Evolutionary conservation across 495 filamentous ascomycete genomes (phyloP).

Genomic region (Chaetomium fimeti): DNA sequence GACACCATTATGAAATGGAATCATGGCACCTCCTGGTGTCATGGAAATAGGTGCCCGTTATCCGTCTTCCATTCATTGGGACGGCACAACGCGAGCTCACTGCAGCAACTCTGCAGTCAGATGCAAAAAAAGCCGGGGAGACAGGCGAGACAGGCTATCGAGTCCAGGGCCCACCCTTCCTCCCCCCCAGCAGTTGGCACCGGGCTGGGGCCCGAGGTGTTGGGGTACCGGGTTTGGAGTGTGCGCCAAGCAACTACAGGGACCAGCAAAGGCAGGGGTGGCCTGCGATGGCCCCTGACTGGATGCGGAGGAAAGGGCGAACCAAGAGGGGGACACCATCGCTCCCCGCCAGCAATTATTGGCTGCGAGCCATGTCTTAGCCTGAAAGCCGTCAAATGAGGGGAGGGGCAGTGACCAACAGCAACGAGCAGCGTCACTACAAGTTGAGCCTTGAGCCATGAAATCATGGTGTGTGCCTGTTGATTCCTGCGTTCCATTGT

Average conservation of each 20-base stretch:
- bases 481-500: not conserved
- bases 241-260: not conserved
- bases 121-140: not conserved
- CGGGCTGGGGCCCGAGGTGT: not conserved
- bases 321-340: not conserved
- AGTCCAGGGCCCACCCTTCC: not conserved
- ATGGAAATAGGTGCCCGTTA: no score
- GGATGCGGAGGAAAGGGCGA: conserved; percentile 2
- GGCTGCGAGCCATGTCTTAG: conserved; percentile 6
- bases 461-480: not conserved
- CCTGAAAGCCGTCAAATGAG: conserved; percentile 14
- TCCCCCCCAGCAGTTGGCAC: not conserved
- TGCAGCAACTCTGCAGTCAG: no score
- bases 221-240: conserved; percentile 3
- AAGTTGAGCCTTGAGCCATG: not conserved
- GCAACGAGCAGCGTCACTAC: not conserved
- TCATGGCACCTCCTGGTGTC: no score
- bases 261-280: not conserved
- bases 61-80: no score
- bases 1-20: not conserved
- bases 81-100: no score
- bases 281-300: not conserved
- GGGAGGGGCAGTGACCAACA: not conserved
- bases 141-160: conserved; percentile 3
- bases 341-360: conserved; percentile 8